A percentile compares a stretch with the other conserved stretches of the same genome.
Conservation (phyloP, 768 basidiomycete genomes). For the Collybia sp. region DNA sequence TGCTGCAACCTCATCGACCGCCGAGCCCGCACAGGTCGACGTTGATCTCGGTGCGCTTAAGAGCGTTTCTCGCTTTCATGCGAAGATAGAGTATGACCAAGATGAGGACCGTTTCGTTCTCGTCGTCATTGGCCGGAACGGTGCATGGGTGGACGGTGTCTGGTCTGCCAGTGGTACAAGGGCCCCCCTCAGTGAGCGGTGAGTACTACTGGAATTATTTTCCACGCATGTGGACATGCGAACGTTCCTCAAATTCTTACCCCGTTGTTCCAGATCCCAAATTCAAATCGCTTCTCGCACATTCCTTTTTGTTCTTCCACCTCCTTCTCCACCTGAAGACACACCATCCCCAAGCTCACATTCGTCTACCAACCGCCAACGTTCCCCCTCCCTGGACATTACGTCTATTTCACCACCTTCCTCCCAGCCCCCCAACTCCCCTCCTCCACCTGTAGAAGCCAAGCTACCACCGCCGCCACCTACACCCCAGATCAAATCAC, state of each 20-base stretch:
- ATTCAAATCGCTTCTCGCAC: conserved; percentile 97
- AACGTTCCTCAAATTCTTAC: conserved; percentile 5
- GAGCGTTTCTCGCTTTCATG: conserved; percentile 96
- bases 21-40: conserved; percentile 60
- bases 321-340: conserved; percentile 74
- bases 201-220: not conserved
- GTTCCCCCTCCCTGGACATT: conserved; percentile 81
- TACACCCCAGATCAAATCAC: too few relatives aligned
- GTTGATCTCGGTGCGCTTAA: conserved; percentile 95
- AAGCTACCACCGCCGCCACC: conserved; percentile 41
- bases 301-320: conserved; percentile 95
- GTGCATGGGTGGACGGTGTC: conserved; percentile 97
- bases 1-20: conserved; percentile 50
- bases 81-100: conserved; percentile 91
- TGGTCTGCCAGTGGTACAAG: conserved; percentile 88
- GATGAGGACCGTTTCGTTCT: conserved; percentile 86
- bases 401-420: conserved; percentile 81
- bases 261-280: conserved; percentile 59
- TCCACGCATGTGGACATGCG: too few relatives aligned
- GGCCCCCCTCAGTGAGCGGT: conserved; percentile 86
- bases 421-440: conserved; percentile 73
- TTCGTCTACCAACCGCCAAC: conserved; percentile 59
- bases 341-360: conserved; percentile 77
- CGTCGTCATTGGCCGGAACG: conserved; percentile 92
- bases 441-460: conserved; percentile 50